Base-by-base conservation (phyloP, 176 grass and related monocot species). In the Puya raimondii region DNA sequence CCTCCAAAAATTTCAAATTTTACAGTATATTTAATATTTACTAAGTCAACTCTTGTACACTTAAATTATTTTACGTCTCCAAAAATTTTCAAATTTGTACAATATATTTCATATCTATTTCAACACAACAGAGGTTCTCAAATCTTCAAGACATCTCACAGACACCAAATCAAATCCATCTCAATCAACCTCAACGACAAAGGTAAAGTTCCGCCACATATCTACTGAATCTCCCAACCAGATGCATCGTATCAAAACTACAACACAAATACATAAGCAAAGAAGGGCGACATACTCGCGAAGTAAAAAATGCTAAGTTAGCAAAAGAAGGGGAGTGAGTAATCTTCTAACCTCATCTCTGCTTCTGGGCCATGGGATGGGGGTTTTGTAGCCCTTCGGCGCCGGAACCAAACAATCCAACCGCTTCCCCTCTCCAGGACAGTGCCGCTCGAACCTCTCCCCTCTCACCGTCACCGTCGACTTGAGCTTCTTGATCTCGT, bases 391-490 rank as follows among this genome's bases (percentile, higher is more conserved):
- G 0, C 82, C 89, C 53, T 80, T 90, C 27, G 89, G 93, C 12
- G 73, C 65, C 16, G 86, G 89, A 33, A 92, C 81, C 23, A 97
- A 77, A 78, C 93, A 97, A 71, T 66, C 74, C 74, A 97, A 79
- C 53, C 58, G 77, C 53, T 87, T 78, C 23, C 79, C 89, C 76
- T 89, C 64, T 67, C 78, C 65, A 48, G 88, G 93, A 66, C 93
- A 97, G 79, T 97, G 89, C 53, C 89, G 80, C 80, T 97, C 89
- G 27, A 97, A 97, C 63, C 68, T 74, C 86, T 92, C 89, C 12
- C 93, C 93, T 2, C 54, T 74, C 25, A 85, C 82, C 23, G 73
- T 74, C 25, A 85, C 82, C 23, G 73, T 92, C 5, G 82, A 90
- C 48, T 69, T 72, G 47, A 97, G 77, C 76, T 63, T 79, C 81